phyloP scores from a whole-genome alignment of 441 rosid genomes.

The Mallotus japonicus region DNA sequence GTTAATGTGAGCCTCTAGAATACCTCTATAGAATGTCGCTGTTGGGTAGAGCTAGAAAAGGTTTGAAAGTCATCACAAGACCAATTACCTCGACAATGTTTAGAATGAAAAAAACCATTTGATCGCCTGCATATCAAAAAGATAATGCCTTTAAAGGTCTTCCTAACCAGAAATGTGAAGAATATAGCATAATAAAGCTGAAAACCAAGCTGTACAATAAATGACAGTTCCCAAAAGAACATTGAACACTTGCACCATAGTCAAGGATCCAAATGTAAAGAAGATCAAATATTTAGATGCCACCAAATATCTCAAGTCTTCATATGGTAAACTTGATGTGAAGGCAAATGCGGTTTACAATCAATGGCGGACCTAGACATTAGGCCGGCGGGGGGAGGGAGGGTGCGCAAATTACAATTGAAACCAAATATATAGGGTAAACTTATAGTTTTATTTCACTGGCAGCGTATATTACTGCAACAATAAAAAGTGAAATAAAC shows the following conservation, averaged over 20 bases:
- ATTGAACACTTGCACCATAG: not conserved
- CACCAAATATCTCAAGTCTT: no score
- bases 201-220: not conserved
- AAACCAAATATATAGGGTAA: no score
- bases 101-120: slow-evolving; percentile 61
- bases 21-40: slow-evolving; percentile 12
- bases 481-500: no score
- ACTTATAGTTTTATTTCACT: no score
- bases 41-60: slow-evolving; percentile 45
- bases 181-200: not conserved
- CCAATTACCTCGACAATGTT: slow-evolving; percentile 54
- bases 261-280: not conserved
- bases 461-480: no score
- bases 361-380: no score
- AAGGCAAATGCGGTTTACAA: no score
- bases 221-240: no score
- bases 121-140: slow-evolving; percentile 47
- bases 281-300: not conserved
- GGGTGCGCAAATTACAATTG: no score
- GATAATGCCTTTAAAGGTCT: not conserved
- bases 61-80: slow-evolving; percentile 57
- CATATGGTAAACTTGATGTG: no score
- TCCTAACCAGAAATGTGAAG: not conserved
- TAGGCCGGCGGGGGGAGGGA: no score
- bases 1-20: not conserved